Percentiles rank a stretch among this genome's conserved stretches.
Conservation (phyloP, 495 filamentous ascomycete genomes). For the Penicillium psychrofluorescens region DNA sequence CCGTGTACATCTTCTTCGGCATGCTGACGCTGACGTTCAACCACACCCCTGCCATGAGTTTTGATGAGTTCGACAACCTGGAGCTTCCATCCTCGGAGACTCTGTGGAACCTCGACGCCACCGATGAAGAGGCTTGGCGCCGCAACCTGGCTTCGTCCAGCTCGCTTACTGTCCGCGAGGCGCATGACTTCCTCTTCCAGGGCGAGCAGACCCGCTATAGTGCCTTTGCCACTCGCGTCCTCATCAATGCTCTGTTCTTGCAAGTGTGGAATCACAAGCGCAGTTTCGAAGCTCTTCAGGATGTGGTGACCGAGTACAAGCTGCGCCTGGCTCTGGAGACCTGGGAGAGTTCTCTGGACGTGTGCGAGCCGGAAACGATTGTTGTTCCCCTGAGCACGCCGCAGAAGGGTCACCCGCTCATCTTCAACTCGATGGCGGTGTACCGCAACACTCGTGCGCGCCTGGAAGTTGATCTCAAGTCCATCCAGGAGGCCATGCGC, state of each 20-base stretch:
- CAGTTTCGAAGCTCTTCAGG: conserved; percentile 89
- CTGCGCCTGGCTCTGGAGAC: conserved; percentile 91
- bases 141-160: conserved; percentile 59
- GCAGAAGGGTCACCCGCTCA: conserved; percentile 93
- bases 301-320: conserved; percentile 98
- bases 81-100: conserved; percentile 90
- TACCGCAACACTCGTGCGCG: conserved; percentile 91
- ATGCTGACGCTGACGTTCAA: conserved; percentile 94
- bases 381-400: conserved; percentile 87
- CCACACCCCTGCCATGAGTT: conserved; percentile 93
- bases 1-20: conserved; percentile 99
- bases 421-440: conserved; percentile 98
- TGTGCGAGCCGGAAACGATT: conserved; percentile 89
- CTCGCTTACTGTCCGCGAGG: conserved; percentile 79
- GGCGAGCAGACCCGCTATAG: conserved; percentile 89
- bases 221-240: conserved; percentile 92
- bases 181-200: conserved; percentile 90
- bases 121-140: conserved; percentile 76
- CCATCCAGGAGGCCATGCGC: conserved; percentile 89
- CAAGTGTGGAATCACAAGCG: conserved; percentile 99
- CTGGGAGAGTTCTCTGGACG: conserved; percentile 91
- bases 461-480: conserved; percentile 89
- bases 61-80: conserved; percentile 93
- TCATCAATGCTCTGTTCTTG: conserved; percentile 98
- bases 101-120: conserved; percentile 80